Evolutionary conservation across 139 green algal species (phyloP), one percentile per base, ranked within the genome.

Genomic region (Tetradesmus lagerheimii): DNA sequence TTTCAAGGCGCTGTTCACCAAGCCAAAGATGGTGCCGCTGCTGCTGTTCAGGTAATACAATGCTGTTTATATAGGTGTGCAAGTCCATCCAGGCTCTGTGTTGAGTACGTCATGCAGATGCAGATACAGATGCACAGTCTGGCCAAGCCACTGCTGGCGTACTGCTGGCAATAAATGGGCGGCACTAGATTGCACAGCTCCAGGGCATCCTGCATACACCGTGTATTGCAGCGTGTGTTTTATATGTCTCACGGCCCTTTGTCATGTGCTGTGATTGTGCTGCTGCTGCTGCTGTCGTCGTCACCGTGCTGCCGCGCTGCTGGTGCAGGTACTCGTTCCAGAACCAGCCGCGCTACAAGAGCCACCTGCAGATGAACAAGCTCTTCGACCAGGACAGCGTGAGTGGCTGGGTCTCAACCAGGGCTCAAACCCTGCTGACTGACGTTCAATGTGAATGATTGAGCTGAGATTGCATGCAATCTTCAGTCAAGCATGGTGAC

Each of bases 381-480:
- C 76, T 82, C 23, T 82, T 82, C 31, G 76, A 82, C 76, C 76
- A 82, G 76, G 76, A 82, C 76, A 82, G 37, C 37, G 76, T 82
- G 76, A 82, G 76, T 82, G 76, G 0, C 76, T 25, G 18, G 29
- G n/a, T n/a, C n/a, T n/a, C n/a, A n/a, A 34, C 15, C 66, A 34
- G 27, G 66, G 27, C 1, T 11, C 5, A 11, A 5, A 74, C 5
- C 9, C 62, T 27, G 23, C 20, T n/a, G 62, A 27, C 23, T 11
- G n/a, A n/a, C n/a, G n/a, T n/a, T n/a, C n/a, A n/a, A n/a, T n/a
- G n/a, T n/a, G n/a, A n/a, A n/a, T n/a, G n/a, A n/a, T n/a, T n/a
- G n/a, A n/a, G n/a, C n/a, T n/a, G n/a, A n/a, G n/a, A n/a, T n/a
- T n/a, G n/a, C n/a, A n/a, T n/a, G n/a, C n/a, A n/a, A n/a, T n/a